phyloP scores from a whole-genome alignment of 2,329 filamentous ascomycete genomes.

The Penicillium hordei region DNA sequence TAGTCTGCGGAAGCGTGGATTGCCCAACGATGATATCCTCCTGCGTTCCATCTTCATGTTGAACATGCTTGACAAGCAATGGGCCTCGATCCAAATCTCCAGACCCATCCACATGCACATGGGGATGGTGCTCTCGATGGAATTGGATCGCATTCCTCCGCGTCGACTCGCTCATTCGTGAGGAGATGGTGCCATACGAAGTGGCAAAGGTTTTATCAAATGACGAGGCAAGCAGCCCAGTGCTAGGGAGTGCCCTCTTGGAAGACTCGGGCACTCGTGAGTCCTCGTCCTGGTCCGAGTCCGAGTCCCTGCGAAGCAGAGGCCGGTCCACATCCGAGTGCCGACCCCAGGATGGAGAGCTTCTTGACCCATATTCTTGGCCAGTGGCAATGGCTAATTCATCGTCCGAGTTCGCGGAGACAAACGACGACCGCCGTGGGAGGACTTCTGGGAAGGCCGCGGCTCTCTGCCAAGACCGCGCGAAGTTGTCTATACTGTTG shows the following conservation, averaged over 20 bases:
- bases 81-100: constrained; percentile 66
- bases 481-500: constrained; percentile 93
- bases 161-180: constrained; percentile 57
- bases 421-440: constrained; percentile 72
- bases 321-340: constrained; percentile 31
- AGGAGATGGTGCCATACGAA: constrained; percentile 60
- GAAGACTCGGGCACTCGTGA: constrained; percentile 13
- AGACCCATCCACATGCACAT: constrained; percentile 44
- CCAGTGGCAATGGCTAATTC: constrained; percentile 39
- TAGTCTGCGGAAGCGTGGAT: constrained; percentile 91
- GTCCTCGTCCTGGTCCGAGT: constrained; percentile 25
- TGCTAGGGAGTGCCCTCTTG: constrained; percentile 20
- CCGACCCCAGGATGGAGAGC: constrained; percentile 21
- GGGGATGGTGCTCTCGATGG: constrained; percentile 56
- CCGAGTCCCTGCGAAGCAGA: constrained; percentile 32
- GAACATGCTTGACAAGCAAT: constrained; percentile 82
- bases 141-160: constrained; percentile 56
- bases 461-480: constrained; percentile 86
- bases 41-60: constrained; percentile 78
- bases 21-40: constrained; percentile 84
- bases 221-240: constrained; percentile 49
- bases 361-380: constrained; percentile 21
- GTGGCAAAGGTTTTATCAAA: constrained; percentile 71
- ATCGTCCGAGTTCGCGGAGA: constrained; percentile 55
- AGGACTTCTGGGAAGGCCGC: constrained; percentile 86